Evolutionary conservation across 176 grass and related monocot species (phyloP).

Genomic region (Cenchrus americanus): DNA sequence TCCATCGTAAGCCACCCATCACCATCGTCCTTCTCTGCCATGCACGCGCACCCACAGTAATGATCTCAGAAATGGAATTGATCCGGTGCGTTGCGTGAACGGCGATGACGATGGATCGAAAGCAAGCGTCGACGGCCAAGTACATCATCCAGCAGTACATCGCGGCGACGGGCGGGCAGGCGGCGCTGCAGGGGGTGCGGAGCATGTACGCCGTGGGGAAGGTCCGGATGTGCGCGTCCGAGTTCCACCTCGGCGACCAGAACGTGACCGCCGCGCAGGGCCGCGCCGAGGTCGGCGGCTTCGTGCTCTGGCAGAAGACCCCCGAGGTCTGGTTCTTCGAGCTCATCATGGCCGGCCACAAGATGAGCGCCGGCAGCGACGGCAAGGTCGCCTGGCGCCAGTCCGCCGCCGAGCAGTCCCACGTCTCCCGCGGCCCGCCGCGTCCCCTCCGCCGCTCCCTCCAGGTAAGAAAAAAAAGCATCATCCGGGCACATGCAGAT

Average conservation of each 20-base stretch:
- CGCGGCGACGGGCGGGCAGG: conserved; percentile 91
- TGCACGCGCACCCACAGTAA: neutral
- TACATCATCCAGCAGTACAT: conserved; percentile 99
- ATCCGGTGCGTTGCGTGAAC: neutral
- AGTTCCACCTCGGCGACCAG: conserved; percentile 91
- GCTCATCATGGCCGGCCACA: conserved; percentile 89
- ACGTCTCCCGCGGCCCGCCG: conserved; percentile 64
- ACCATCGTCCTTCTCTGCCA: neutral
- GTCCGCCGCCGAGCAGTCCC: conserved; percentile 64
- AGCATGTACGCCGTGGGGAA: conserved; percentile 98
- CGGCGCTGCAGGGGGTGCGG: conserved; percentile 70
- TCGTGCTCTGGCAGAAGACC: conserved; percentile 93
- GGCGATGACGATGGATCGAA: too few relatives aligned
- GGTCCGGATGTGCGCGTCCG: conserved; percentile 87
- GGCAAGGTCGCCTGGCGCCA: conserved; percentile 89
- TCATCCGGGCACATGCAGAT: neutral
- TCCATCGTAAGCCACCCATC: conserved; percentile 61
- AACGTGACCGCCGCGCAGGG: conserved; percentile 62
- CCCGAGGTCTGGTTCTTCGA: conserved; percentile 97
- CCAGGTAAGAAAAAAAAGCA: conserved; percentile 37
- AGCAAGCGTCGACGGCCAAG: conserved; percentile 98
- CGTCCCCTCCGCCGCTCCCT: conserved; percentile 89
- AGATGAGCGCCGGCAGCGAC: conserved; percentile 89
- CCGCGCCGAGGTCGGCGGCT: conserved; percentile 78
- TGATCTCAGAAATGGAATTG: neutral